Conservation (phyloP, 2,329 filamentous ascomycete species). For the Penicillium hordei region DNA sequence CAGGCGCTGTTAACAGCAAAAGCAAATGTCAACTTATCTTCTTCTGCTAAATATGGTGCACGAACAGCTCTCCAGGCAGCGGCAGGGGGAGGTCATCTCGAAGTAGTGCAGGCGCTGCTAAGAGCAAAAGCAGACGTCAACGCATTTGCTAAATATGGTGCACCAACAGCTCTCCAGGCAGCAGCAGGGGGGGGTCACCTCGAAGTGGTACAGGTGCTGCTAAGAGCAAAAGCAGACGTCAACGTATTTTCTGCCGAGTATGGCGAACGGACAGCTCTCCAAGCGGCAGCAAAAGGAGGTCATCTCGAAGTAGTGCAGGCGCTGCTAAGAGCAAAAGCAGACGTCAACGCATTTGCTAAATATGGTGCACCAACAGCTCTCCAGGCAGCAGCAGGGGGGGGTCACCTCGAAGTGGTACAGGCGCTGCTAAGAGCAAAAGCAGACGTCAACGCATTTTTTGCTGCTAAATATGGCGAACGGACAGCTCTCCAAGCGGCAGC, state of each 20-base stretch:
- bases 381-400: background rate
- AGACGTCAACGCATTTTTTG: background rate
- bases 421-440: background rate
- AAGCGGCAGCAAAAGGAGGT: background rate
- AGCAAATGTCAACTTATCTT: background rate
- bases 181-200: background rate
- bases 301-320: background rate
- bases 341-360: background rate
- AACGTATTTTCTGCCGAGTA: background rate
- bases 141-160: background rate
- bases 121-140: background rate
- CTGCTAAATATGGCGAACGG: fast-evolving
- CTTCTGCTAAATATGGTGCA: background rate
- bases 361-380: background rate
- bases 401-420: background rate
- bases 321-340: background rate
- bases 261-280: background rate
- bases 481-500: background rate
- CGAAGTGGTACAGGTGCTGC: background rate
- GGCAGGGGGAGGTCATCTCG: background rate
- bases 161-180: background rate
- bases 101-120: background rate
- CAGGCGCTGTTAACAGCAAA: background rate
- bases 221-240: background rate
- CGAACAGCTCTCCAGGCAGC: background rate